phyloP scores from a whole-genome alignment of 441 rosid species.

The Gossypium schwendimanii region DNA sequence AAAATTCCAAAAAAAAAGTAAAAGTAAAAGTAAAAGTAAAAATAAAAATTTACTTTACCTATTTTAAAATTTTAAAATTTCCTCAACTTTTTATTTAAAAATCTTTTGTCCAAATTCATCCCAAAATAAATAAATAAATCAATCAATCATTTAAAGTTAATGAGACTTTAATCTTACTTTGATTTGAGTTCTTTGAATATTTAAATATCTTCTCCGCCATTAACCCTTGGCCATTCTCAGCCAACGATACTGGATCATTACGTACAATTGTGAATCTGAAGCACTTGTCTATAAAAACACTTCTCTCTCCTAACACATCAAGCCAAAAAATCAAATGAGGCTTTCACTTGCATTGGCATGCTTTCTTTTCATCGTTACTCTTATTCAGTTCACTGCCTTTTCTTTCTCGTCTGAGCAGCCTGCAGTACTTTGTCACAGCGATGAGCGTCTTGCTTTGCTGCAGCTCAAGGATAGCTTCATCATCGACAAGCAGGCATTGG shows the following conservation, averaged over 20 bases:
- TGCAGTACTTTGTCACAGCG: neutral
- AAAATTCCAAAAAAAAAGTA: no score
- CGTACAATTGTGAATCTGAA: neutral
- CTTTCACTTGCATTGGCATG: neutral
- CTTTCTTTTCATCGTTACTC: neutral
- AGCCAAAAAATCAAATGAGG: neutral
- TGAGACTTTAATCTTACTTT: no score
- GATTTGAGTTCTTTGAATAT: no score
- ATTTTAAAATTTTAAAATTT: no score
- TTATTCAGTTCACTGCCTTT: neutral
- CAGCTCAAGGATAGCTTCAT: neutral
- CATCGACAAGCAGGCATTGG: neutral
- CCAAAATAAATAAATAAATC: no score
- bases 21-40: no score
- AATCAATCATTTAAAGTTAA: no score
- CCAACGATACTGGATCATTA: neutral
- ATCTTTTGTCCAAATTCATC: no score
- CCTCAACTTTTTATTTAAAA: no score
- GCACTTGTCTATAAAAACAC: neutral
- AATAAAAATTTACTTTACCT: no score
- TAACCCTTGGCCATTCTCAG: neutral
- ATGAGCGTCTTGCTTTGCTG: conserved; percentile 5
- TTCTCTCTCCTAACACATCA: neutral
- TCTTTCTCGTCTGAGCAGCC: neutral
- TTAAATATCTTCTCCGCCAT: no score